Conservation (phyloP, 2,329 filamentous ascomycete genomes). For the Hymenoscyphus fraxineus region DNA sequence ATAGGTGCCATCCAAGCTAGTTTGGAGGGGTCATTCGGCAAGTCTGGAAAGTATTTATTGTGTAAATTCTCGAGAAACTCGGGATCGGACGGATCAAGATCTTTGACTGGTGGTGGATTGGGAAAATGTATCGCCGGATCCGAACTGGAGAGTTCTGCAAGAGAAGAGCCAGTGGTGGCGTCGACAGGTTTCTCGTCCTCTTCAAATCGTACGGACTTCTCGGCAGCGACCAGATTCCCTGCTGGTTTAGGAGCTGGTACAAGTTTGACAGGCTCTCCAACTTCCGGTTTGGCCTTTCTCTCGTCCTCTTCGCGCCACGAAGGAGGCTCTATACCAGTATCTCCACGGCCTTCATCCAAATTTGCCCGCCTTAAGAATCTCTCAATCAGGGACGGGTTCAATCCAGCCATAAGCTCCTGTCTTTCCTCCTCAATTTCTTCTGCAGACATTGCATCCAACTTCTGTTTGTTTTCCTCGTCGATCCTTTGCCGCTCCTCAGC, state of each 20-base stretch:
- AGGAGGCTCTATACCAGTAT: slow-evolving; percentile 29
- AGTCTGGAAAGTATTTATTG: slow-evolving; percentile 86
- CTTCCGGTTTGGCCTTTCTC: neutral
- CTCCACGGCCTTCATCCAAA: slow-evolving; percentile 33
- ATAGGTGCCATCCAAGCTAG: slow-evolving; percentile 86
- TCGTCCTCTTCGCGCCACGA: neutral
- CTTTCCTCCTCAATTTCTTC: slow-evolving; percentile 78
- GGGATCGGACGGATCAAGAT: slow-evolving; percentile 78
- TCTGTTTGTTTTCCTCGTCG: slow-evolving; percentile 74
- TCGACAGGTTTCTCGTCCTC: slow-evolving; percentile 38
- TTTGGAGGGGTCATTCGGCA: slow-evolving; percentile 78
- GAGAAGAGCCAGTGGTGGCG: slow-evolving; percentile 35
- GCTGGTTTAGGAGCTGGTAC: slow-evolving; percentile 24
- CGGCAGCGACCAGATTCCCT: slow-evolving; percentile 36
- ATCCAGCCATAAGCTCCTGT: slow-evolving; percentile 70
- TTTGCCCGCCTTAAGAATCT: slow-evolving; percentile 54
- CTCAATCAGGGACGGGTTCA: slow-evolving; percentile 74
- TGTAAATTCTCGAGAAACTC: slow-evolving; percentile 83
- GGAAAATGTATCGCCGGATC: slow-evolving; percentile 38
- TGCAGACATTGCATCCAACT: slow-evolving; percentile 72
- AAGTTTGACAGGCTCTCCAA: slow-evolving; percentile 10
- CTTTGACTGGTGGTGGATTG: slow-evolving; percentile 50
- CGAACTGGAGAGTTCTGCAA: slow-evolving; percentile 58
- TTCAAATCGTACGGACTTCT: slow-evolving; percentile 40
- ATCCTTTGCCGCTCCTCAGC: slow-evolving; percentile 67